Base-by-base conservation (phyloP, 2,329 filamentous ascomycete genomes). In the Exophiala spinifera region DNA sequence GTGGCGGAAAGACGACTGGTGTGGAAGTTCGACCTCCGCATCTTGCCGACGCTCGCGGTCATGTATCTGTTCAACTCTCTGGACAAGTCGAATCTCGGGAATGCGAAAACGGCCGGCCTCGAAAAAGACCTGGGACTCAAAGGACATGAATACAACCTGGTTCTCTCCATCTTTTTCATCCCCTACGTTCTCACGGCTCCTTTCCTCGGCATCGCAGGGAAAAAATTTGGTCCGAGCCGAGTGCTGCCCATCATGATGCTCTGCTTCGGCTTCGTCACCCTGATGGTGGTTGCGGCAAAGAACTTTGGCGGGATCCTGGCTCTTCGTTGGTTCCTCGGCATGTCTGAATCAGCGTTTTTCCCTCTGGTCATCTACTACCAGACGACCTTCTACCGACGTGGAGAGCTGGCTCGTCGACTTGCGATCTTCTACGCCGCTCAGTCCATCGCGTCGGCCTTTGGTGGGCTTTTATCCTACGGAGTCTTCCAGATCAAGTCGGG, bases 361-460 rank as follows among this genome's bases (percentile, higher is more conserved):
- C 42, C 42, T 21, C n/a, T 44, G 10, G 42, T 44, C 17, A 83
- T 84, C 57, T 84, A 83, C 68, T 84, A 84, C 57, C 72, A 79
- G 28, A 31, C 36, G 4, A 82, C 79, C 1, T 89, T 89, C 67
- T 90, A 89, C 67, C 80, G 85, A n/a, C 79, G 86, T 49, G 82
- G 81, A 25, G 87, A 89, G 66, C 77, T 89, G 1, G 86, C 86
- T 4, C 76, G 86, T 7, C 80, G 87, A 2, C 74, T 89, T 1
- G 85, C 85, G 31, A 73, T 89, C 56, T 89, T 89, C 71, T 91
- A 91, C 62, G 87, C 87, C 0, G 87, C 87, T 0, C 84, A 80
- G 17, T 87, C 86, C 64, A 87, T 91, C 55, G 87, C 88, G 19
- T 84, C 82, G 55, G 84, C 83, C 2, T 86, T 86, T 63, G 79